phyloP scores from a whole-genome alignment of 1,284 basidiomycete species.

The Tylopilus sp. region DNA sequence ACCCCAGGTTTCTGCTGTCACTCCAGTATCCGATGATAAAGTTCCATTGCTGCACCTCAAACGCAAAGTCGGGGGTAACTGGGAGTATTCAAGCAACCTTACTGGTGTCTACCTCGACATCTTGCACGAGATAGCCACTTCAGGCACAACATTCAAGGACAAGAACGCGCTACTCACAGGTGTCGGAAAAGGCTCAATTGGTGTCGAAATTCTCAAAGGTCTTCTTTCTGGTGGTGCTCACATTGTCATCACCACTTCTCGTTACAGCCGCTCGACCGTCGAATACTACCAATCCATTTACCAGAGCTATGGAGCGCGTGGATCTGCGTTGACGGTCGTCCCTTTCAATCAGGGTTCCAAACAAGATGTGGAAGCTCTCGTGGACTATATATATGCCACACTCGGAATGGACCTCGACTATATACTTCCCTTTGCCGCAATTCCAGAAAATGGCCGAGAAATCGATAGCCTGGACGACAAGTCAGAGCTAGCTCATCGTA shows the following conservation, averaged over 20 bases:
- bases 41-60: conserved; percentile 95
- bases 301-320: conserved; percentile 92
- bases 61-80: conserved; percentile 92
- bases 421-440: conserved; percentile 96
- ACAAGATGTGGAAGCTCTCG: conserved; percentile 95
- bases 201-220: conserved; percentile 96
- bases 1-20: conserved; percentile 76
- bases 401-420: conserved; percentile 96
- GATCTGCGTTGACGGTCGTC: conserved; percentile 93
- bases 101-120: conserved; percentile 96
- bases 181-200: conserved; percentile 96
- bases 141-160: conserved; percentile 97
- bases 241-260: conserved; percentile 95
- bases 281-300: conserved; percentile 99
- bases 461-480: conserved; percentile 97
- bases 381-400: conserved; percentile 97
- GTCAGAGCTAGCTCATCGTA: conserved; percentile 96
- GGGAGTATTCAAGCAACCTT: conserved; percentile 97
- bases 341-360: conserved; percentile 99
- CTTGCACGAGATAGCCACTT: conserved; percentile 95
- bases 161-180: conserved; percentile 98
- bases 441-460: conserved; percentile 97
- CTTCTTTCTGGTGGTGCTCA: conserved; percentile 94
- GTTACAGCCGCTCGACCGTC: conserved; percentile 90
- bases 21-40: conserved; percentile 84